phyloP scores from a whole-genome alignment of 2,329 filamentous ascomycete genomes.

The Fusarium haematococcum region DNA sequence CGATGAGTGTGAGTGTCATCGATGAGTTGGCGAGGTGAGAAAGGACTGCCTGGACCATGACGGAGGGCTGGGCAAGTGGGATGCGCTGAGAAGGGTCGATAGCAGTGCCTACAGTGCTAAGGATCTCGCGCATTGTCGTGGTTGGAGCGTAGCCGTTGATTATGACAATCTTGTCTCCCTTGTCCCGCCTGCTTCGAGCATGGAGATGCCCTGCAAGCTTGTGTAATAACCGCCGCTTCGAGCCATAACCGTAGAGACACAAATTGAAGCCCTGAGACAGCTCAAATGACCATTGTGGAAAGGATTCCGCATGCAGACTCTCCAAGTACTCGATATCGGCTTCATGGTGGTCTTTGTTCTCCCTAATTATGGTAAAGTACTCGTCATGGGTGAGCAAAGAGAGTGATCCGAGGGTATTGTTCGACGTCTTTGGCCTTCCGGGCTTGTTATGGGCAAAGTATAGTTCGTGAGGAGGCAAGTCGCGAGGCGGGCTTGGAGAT shows the following conservation, averaged over 20 bases:
- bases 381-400: constrained; percentile 89
- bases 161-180: constrained; percentile 72
- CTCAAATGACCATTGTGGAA: constrained; percentile 94
- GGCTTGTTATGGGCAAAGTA: constrained; percentile 95
- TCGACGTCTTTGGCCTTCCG: constrained; percentile 84
- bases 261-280: constrained; percentile 87
- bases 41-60: constrained; percentile 76
- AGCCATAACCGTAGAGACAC: constrained; percentile 93
- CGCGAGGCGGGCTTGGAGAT: constrained; percentile 82
- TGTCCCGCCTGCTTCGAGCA: constrained; percentile 45
- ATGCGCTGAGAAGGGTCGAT: constrained; percentile 64
- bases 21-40: constrained; percentile 63
- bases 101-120: constrained; percentile 75
- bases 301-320: constrained; percentile 81
- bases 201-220: constrained; percentile 79
- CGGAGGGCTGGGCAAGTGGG: constrained; percentile 71
- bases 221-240: constrained; percentile 81
- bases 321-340: constrained; percentile 78
- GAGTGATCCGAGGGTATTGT: constrained; percentile 82
- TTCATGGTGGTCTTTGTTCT: constrained; percentile 75
- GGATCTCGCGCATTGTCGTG: constrained; percentile 75
- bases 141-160: constrained; percentile 85
- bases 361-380: constrained; percentile 77
- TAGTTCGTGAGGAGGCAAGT: constrained; percentile 87
- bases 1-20: constrained; percentile 71